Evolutionary conservation across 2,329 filamentous ascomycete genomes (phyloP), one percentile per base, ranked within the genome.

Genomic region (Aspergillus sp.): DNA sequence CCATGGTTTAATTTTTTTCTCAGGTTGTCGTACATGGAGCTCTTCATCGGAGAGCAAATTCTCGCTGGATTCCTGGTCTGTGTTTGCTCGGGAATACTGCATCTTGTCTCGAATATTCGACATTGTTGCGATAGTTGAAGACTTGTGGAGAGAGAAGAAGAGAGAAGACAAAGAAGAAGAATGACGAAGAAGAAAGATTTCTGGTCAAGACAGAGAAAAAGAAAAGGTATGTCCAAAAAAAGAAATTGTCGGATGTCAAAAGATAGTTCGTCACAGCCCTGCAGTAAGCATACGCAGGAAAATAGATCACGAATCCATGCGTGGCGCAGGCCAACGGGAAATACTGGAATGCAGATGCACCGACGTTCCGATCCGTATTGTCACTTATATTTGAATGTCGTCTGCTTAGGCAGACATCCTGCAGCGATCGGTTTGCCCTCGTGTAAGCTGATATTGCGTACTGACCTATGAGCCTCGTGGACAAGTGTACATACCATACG

Each of bases 1-100:
- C 7, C 45, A 53, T n/a, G 10, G 9, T 7, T 41, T 28, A 1
- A 19, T n/a, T 29, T 45, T 42, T 3, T 50, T 42, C 6, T 39
- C 36, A 26, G 41, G 34, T 3, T 9, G 28, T 10, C 10, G 44
- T 48, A 52, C 52, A 1, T 36, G 42, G 7, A 43, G 26, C 26
- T 52, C 45, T 38, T 56, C 55, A 29, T 55, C 52, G 10, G 45
- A 43, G 7, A 57, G 45, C 9, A 57, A 44, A 10, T 34, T 45
- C 43, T 55, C 49, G 4, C 41, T 12, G 4, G 45, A 45, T 27
- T 51, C 50, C n/a, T 9, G 12, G 2, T 44, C 35, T 26, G 9
- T 19, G 4, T 48, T 38, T 10, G 43, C 35, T n/a, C n/a, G 26
- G 43, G 32, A 29, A 30, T 41, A 28, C 46, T 49, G 45, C 42